These are phyloP conservation scores for Vigna reflexopilosa DNA, from an alignment of 306 rosid species.

Conservation along the genomic window DNA sequence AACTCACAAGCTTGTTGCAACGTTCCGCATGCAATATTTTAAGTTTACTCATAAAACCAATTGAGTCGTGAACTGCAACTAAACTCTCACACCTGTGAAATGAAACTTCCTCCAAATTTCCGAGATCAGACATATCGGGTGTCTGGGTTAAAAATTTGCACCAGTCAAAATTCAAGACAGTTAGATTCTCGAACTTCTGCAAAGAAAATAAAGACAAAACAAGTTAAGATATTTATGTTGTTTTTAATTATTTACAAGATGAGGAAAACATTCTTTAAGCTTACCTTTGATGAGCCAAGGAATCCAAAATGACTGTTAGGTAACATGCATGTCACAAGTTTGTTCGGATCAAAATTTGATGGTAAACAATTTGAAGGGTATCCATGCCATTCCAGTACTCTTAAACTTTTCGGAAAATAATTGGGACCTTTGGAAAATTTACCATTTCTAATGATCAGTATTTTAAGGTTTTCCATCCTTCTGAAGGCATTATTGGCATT, in stretches of 20 bases:
- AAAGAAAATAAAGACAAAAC: not conserved
- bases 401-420: too few relatives aligned
- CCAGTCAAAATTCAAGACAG: not conserved
- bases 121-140: constrained; percentile 23
- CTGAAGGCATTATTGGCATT: too few relatives aligned
- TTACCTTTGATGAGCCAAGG: not conserved
- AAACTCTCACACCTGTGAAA: not conserved
- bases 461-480: too few relatives aligned
- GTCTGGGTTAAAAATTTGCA: not conserved
- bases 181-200: constrained; percentile 15
- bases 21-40: not conserved
- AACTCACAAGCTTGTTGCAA: not conserved
- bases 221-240: too few relatives aligned
- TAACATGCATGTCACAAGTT: not conserved
- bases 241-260: not conserved
- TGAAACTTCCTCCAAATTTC: constrained; percentile 10
- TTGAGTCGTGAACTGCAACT: not conserved
- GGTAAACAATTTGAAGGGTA: not conserved
- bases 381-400: not conserved
- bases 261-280: not conserved
- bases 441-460: too few relatives aligned
- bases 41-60: constrained; percentile 1
- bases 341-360: not conserved
- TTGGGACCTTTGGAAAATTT: too few relatives aligned
- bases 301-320: not conserved